Percentiles rank a stretch among this genome's conserved stretches.
phyloP scores from a whole-genome alignment of 2,329 filamentous ascomycete species.

The Cladosporium sp. region DNA sequence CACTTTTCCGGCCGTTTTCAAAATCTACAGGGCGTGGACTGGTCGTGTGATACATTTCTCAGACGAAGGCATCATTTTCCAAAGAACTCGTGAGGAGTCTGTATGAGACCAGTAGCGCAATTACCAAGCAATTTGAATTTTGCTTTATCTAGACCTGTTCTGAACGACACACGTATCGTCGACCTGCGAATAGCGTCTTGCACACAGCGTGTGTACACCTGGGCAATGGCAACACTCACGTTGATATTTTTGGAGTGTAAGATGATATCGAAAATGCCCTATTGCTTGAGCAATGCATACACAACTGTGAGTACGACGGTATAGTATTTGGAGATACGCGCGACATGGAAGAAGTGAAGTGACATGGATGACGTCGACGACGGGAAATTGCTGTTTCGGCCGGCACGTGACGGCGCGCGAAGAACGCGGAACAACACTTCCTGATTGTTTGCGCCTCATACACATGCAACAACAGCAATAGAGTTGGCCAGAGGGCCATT shows the following conservation, averaged over 20 bases:
- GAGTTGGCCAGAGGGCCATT: neutral
- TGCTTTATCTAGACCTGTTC: neutral
- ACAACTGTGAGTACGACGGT: neutral
- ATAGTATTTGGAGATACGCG: neutral
- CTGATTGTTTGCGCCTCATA: neutral
- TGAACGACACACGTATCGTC: neutral
- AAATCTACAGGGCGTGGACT: neutral
- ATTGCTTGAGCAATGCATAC: neutral
- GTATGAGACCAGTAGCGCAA: neutral
- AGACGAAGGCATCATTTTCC: neutral
- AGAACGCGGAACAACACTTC: slow-evolving; percentile 1
- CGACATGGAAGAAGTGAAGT: neutral
- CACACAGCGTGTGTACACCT: neutral
- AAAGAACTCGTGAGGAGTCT: neutral
- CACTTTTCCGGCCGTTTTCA: neutral
- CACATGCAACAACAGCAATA: neutral
- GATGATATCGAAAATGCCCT: neutral
- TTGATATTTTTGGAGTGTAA: neutral
- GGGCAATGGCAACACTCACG: neutral
- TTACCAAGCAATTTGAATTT: neutral
- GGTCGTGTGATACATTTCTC: neutral
- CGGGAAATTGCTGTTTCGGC: neutral
- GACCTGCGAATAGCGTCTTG: neutral
- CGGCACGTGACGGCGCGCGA: slow-evolving; percentile 2
- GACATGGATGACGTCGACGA: neutral